Conservation (phyloP, 345 rosid species). For the Hypericum perforatum region DNA sequence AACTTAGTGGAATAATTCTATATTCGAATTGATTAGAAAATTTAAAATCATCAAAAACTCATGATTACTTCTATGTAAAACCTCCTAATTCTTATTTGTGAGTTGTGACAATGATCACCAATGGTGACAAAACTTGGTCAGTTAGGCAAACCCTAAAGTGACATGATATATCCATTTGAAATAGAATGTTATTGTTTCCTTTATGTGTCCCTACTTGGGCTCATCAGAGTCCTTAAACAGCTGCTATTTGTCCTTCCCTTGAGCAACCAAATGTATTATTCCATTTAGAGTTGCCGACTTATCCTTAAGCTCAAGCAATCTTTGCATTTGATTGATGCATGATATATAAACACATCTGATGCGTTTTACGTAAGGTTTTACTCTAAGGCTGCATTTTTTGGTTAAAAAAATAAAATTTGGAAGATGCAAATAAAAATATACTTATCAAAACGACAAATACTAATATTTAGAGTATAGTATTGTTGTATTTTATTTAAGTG, state of each 20-base stretch:
- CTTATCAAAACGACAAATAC: no score
- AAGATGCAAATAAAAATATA: no score
- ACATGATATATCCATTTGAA: neutral
- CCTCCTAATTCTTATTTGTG: constrained; percentile 3
- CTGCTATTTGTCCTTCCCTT: constrained; percentile 13
- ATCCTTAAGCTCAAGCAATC: neutral
- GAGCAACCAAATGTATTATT: constrained; percentile 5
- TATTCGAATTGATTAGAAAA: no score
- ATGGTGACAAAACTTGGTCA: neutral
- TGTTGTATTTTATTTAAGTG: no score
- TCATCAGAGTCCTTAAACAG: constrained; percentile 3
- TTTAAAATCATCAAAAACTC: no score
- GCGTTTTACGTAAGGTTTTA: no score
- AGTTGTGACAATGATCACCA: constrained; percentile 5
- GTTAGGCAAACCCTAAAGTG: constrained; percentile 10
- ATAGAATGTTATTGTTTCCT: neutral
- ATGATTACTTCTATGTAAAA: constrained; percentile 8
- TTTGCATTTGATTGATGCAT: constrained; percentile 9
- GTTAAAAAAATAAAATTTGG: no score
- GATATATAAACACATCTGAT: constrained; percentile 1
- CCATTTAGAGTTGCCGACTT: neutral
- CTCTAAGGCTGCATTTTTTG: no score
- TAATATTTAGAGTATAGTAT: no score
- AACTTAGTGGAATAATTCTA: no score
- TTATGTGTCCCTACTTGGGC: constrained; percentile 19